Base-by-base conservation (phyloP, 108 stramenopile species). In the Hondaea fermentalgiana region DNA sequence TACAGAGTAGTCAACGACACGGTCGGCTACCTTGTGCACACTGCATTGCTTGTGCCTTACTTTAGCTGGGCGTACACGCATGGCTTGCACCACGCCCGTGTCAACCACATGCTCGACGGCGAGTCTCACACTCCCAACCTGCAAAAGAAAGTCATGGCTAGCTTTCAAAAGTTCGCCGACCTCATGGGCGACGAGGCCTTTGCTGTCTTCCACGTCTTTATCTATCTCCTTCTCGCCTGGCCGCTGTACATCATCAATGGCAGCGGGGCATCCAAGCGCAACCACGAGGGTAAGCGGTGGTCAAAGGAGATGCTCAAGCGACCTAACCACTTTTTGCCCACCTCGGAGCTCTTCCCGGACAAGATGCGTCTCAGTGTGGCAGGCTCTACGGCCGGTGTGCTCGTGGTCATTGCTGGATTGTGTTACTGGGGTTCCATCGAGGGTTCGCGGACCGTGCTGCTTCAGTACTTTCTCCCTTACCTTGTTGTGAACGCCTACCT, bases 71-170 rank as follows among this genome's bases (percentile, higher is more conserved):
- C 92, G 25, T 93, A 93, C 57, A 92, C 98, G 55, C 99, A 99
- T 92, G 98, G 96, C 90, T 98, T 98, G 95, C 99, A 99, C 92
- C 99, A 99, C 93, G 93, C 95, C 89, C 96, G 98, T 72, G 98
- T 98, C 55, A 98, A 98, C 89, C 96, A 97, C 72, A 93, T 97
- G 88, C 94, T 96, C 91, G 97, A 99, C 90, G 99, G 98, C 69
- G 99, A 99, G 94, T 97, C 91, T 28, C 96, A 94, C 92, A 96
- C 92, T 53, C 98, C 95, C 28, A 29, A 93, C 91, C 64, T 89
- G 55, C 72, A 87, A 90, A 6, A 69, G 29, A 92, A 94, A 88
- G 87, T 89, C 59, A 96, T 97, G 90, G 93, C 95, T 5, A 72
- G 87, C 16, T 51, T n/a, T 91, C 57, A 90, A 6, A 57, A 72